Conservation (phyloP, 148 eudicot genomes). For the Fallopia convolvulus region DNA sequence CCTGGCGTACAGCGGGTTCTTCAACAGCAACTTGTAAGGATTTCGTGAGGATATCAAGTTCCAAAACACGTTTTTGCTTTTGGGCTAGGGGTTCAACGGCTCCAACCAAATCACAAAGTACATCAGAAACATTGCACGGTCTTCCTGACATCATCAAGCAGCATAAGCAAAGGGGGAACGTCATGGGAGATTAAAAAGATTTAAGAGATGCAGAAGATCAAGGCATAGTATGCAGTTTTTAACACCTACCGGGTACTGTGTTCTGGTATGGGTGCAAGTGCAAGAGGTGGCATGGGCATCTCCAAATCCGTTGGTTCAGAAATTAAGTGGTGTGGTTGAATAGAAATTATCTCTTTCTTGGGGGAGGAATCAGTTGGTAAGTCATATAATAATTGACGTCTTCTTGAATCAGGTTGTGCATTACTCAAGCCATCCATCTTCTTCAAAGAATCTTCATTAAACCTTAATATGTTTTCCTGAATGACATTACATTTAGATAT, state of each 20-base stretch:
- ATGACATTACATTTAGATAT: constrained; percentile 16
- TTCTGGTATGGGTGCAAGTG: constrained; percentile 63
- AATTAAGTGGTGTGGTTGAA: constrained; percentile 19
- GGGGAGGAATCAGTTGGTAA: constrained; percentile 16
- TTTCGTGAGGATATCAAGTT: constrained; percentile 41
- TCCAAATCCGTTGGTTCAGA: constrained; percentile 48
- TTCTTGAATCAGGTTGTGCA: constrained; percentile 28
- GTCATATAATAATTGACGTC: constrained; percentile 29
- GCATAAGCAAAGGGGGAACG: constrained; percentile 21
- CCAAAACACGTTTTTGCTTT: constrained; percentile 58
- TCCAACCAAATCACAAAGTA: constrained; percentile 69
- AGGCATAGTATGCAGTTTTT: not conserved
- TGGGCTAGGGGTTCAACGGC: constrained; percentile 81
- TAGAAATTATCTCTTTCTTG: constrained; percentile 20
- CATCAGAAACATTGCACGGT: constrained; percentile 82
- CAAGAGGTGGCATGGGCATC: constrained; percentile 96
- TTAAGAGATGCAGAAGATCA: not conserved
- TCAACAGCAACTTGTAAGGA: constrained; percentile 61
- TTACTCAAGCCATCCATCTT: constrained; percentile 42
- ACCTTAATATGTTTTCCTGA: constrained; percentile 83
- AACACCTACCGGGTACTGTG: constrained; percentile 49
- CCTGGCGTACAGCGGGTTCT: constrained; percentile 90
- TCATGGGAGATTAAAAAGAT: constrained; percentile 4
- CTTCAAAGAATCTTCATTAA: constrained; percentile 69
- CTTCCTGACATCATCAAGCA: constrained; percentile 45